phyloP scores from a whole-genome alignment of 2,329 filamentous ascomycete species.

The Fusarium transvaalense region DNA sequence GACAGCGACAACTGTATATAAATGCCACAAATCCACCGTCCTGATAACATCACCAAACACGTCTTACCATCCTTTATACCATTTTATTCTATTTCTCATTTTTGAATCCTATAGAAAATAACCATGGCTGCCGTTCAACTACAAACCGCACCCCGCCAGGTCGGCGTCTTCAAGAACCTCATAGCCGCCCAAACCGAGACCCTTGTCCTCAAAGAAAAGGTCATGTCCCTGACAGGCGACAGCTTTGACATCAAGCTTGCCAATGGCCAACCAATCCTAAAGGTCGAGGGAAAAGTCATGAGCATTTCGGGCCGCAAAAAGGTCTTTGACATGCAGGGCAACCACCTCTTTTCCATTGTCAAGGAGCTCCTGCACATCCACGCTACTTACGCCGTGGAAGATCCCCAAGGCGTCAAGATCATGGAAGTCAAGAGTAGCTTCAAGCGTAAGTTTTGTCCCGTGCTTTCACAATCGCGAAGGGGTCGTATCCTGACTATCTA shows the following conservation, averaged over 20 bases:
- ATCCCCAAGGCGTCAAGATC: slow-evolving; percentile 59
- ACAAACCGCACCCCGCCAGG: slow-evolving; percentile 48
- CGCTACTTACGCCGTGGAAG: slow-evolving; percentile 64
- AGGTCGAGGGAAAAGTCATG: slow-evolving; percentile 67
- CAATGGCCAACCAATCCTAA: slow-evolving; percentile 66
- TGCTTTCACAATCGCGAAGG: too few relatives aligned
- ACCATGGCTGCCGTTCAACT: slow-evolving; percentile 44
- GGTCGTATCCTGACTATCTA: slow-evolving; percentile 2
- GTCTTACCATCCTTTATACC: background rate
- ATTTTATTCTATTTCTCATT: background rate
- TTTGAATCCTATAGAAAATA: background rate
- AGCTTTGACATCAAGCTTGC: slow-evolving; percentile 72
- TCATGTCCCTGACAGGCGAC: slow-evolving; percentile 72
- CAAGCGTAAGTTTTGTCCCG: slow-evolving; percentile 56
- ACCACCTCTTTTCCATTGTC: slow-evolving; percentile 69
- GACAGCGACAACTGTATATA: background rate
- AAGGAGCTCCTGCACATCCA: slow-evolving; percentile 66
- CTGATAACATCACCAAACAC: background rate
- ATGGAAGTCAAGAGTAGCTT: slow-evolving; percentile 69
- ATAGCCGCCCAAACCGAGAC: slow-evolving; percentile 59
- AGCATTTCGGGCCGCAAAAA: slow-evolving; percentile 68
- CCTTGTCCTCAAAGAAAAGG: slow-evolving; percentile 70
- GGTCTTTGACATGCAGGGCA: slow-evolving; percentile 65
- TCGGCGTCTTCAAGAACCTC: slow-evolving; percentile 58
- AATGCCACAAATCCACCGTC: background rate